Evolutionary conservation across 805 yeast species (phyloP).

Genomic region (Saccharomycopsis guyanensis): DNA sequence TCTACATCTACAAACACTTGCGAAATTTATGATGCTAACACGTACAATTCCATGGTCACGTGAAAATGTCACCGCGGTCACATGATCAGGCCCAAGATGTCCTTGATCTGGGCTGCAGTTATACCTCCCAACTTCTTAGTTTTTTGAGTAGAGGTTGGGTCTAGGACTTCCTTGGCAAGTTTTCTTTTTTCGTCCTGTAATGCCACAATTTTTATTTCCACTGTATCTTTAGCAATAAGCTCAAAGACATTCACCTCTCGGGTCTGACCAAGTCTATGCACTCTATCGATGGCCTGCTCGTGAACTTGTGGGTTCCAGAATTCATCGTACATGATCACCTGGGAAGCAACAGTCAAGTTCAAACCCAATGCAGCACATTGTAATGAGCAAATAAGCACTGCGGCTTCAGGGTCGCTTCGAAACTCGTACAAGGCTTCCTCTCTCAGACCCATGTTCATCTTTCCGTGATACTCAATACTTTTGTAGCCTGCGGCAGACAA

Average conservation of each 20-base stretch:
- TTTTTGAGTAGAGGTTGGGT: too few species aligned
- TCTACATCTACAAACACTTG: too few species aligned
- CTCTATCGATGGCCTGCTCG: constrained; percentile 46
- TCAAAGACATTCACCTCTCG: constrained; percentile 38
- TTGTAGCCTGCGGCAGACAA: constrained; percentile 25
- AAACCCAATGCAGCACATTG: constrained; percentile 40
- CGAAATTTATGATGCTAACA: too few species aligned
- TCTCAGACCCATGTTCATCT: constrained; percentile 25
- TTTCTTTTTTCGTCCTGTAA: constrained; percentile 32
- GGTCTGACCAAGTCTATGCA: constrained; percentile 42
- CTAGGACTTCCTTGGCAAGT: constrained; percentile 29
- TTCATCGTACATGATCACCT: constrained; percentile 36
- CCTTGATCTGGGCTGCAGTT: too few species aligned
- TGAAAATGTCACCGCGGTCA: too few species aligned
- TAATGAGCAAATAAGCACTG: constrained; percentile 35
- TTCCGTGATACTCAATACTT: constrained; percentile 29
- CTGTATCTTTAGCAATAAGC: constrained; percentile 30
- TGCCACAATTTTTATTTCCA: constrained; percentile 33
- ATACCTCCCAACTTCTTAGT: too few species aligned
- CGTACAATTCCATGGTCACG: neutral
- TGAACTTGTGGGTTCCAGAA: constrained; percentile 48
- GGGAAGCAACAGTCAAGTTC: constrained; percentile 35
- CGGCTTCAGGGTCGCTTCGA: constrained; percentile 23
- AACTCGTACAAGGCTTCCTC: constrained; percentile 24
- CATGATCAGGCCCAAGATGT: too few species aligned